These are phyloP conservation scores for Metschnikowia hibisci DNA, from an alignment of 805 yeast species.

Conservation along the genomic window DNA sequence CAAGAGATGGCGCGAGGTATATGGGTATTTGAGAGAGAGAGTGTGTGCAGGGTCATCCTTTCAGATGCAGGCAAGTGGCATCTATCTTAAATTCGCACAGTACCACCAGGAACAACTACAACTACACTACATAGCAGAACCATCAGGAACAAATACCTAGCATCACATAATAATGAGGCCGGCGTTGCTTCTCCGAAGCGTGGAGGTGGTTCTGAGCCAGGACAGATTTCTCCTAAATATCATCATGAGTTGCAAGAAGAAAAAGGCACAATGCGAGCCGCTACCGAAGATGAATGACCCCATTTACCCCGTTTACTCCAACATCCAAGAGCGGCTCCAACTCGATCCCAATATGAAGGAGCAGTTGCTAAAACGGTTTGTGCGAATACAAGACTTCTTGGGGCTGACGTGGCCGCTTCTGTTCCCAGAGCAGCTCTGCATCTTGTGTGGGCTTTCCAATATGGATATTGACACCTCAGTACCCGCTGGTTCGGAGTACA, in stretches of 20 bases:
- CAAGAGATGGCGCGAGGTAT: neutral
- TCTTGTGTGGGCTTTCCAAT: conserved; percentile 30
- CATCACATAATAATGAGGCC: neutral
- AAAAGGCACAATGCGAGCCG: conserved; percentile 4
- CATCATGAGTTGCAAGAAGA: conserved; percentile 12
- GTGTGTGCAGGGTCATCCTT: too few species aligned
- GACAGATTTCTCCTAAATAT: conserved; percentile 19
- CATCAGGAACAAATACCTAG: neutral
- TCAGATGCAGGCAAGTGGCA: neutral
- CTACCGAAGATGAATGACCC: neutral
- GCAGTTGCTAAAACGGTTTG: conserved; percentile 13
- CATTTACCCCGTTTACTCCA: conserved; percentile 3
- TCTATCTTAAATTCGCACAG: neutral
- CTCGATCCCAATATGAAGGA: conserved; percentile 10
- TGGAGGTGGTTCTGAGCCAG: conserved; percentile 21
- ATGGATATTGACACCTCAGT: conserved; percentile 11
- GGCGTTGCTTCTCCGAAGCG: neutral
- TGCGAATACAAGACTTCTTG: conserved; percentile 23
- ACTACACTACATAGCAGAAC: neutral
- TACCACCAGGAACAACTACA: neutral
- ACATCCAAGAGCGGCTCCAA: conserved; percentile 7
- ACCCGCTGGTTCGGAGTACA: conserved; percentile 10
- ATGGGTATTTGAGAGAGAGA: too few species aligned
- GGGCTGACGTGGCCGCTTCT: conserved; percentile 24
- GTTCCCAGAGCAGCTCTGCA: conserved; percentile 24